Base-by-base conservation (phyloP, 2,329 filamentous ascomycete genomes). In the Gliomastix tumulicola region DNA sequence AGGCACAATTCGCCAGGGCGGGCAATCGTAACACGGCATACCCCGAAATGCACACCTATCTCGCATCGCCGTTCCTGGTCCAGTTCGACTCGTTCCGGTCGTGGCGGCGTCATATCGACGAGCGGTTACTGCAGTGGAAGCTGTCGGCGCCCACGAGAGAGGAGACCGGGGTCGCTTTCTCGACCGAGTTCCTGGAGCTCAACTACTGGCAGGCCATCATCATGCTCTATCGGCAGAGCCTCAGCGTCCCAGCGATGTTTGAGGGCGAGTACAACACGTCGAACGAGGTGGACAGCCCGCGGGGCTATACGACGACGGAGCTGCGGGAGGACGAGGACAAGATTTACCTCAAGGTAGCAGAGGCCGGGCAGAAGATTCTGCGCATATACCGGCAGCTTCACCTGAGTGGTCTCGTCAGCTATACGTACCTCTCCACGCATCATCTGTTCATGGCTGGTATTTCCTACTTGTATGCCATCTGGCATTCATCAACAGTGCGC, bases 171-270 rank as follows among this genome's bases (percentile, higher is more conserved):
- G 92, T 97, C 3, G 79, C 79, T 5, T 97, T 97, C 56, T 88
- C 85, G 1, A 80, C 86, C 2, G 84, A 95, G 38, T 95, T 97
- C 50, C 63, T 96, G 5, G 88, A 96, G 50, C 71, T 97, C 42
- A 97, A 97, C 58, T 97, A 97, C 60, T 97, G 90, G 89, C 90
- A 96, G 57, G 88, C 88, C 4, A 81, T 97, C 42, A 94, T 96
- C 47, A 88, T 96, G 82, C 74, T 97, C 16, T 97, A 97, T 57
- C 74, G 90, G 38, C 90, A 95, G 59, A 92, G 88, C 57, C 62
- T 95, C 42, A 84, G 86, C 34, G 86, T 95, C 15, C 90, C 90
- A 1, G 78, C 84, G 28, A 79, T 88, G 51, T 79, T 97, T 40
- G 87, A 89, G 37, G 80, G 80, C 37, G 90, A 96, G 60, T 79